Percentiles rank a stretch among this genome's conserved stretches.
Conservation (phyloP, 2,329 filamentous ascomycete genomes). For the Penicillium verrucosum region DNA sequence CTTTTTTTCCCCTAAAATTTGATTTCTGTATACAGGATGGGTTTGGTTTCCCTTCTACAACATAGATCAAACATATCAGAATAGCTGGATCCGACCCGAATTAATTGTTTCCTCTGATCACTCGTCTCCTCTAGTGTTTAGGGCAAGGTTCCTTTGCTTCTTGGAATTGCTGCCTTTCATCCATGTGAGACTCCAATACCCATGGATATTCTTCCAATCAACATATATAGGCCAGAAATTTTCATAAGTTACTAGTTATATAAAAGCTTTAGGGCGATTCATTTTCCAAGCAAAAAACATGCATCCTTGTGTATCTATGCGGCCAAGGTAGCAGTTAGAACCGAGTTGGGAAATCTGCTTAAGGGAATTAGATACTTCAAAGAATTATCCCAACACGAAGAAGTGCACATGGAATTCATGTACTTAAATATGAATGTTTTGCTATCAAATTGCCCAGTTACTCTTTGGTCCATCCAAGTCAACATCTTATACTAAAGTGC, state of each 20-base stretch:
- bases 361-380: background rate
- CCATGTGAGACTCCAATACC: background rate
- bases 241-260: too few species aligned
- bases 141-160: too few species aligned
- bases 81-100: background rate
- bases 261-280: background rate
- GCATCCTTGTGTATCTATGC: background rate
- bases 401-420: background rate
- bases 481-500: constrained; percentile 13
- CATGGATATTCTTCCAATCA: background rate
- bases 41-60: background rate
- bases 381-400: too few species aligned
- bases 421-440: background rate
- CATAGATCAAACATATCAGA: background rate
- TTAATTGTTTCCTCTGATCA: background rate
- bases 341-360: background rate
- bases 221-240: too few species aligned
- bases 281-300: background rate
- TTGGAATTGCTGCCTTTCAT: too few species aligned
- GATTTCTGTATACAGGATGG: constrained; percentile 5
- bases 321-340: background rate
- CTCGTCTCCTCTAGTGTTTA: too few species aligned
- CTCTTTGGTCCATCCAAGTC: background rate
- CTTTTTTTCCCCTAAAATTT: constrained; percentile 1
- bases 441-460: background rate